Conservation (phyloP, 345 rosid genomes). For the Jatropha curcas region DNA sequence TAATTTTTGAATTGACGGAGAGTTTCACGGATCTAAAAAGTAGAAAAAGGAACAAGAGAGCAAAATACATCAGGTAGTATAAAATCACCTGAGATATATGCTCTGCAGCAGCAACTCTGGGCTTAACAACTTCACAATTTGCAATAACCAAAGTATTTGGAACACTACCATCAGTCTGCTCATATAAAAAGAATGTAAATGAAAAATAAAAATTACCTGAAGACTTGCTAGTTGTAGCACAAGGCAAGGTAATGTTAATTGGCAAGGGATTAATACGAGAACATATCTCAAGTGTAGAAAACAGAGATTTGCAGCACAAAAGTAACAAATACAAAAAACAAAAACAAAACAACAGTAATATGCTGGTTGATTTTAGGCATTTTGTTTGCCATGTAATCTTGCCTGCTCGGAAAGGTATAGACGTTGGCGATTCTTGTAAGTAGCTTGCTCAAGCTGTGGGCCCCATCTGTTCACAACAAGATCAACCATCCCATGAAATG, state of each 20-base stretch:
- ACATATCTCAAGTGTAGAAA: background rate
- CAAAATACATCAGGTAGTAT: background rate
- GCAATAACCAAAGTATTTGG: constrained; percentile 94
- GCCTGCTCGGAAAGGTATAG: constrained; percentile 76
- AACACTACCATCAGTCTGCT: constrained; percentile 84
- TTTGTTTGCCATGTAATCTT: too few relatives aligned
- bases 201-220: constrained; percentile 7
- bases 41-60: background rate
- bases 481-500: background rate
- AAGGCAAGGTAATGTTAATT: background rate
- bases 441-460: constrained; percentile 70
- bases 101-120: constrained; percentile 84
- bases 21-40: background rate
- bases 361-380: too few relatives aligned
- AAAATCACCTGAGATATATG: constrained; percentile 72
- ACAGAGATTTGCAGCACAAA: background rate
- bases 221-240: background rate
- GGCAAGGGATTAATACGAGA: background rate
- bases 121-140: constrained; percentile 75
- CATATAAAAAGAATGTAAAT: constrained; percentile 16
- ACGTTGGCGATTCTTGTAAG: constrained; percentile 71
- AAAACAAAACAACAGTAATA: too few relatives aligned
- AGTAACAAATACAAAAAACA: too few relatives aligned
- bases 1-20: background rate
- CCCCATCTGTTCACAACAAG: constrained; percentile 54